Conservation (phyloP, 371 early-diverging fungal species). For the Mucor lusitanicus region DNA sequence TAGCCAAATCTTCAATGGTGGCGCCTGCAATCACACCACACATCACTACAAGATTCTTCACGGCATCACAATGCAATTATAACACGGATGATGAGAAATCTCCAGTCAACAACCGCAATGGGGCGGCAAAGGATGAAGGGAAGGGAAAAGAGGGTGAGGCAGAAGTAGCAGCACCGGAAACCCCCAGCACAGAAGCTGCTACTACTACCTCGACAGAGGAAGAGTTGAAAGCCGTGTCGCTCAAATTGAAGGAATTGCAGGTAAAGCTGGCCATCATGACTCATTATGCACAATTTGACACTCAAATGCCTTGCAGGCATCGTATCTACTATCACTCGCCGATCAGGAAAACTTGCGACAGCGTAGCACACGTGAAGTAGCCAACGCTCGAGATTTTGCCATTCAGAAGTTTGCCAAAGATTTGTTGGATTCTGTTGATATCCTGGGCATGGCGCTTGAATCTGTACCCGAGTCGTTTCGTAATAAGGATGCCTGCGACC, state of each 20-base stretch:
- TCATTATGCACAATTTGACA: too few relatives aligned
- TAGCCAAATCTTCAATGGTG: not conserved
- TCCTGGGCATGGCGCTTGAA: conserved; percentile 77
- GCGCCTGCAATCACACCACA: not conserved
- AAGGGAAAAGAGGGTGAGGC: not conserved
- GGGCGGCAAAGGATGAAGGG: not conserved
- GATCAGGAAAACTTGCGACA: conserved; percentile 89
- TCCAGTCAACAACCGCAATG: not conserved
- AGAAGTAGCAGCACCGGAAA: not conserved
- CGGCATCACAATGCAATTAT: not conserved
- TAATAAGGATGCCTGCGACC: conserved; percentile 7
- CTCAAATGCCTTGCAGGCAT: conserved; percentile 32
- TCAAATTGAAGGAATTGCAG: conserved; percentile 1
- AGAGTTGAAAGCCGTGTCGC: not conserved
- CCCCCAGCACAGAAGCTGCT: not conserved
- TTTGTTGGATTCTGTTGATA: conserved; percentile 83
- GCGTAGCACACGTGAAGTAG: conserved; percentile 77
- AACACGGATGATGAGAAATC: not conserved
- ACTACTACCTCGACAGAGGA: not conserved
- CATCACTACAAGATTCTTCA: not conserved
- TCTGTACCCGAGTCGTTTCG: conserved; percentile 54
- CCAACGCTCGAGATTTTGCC: conserved; percentile 71
- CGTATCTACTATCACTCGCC: conserved; percentile 82
- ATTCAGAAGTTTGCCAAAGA: conserved; percentile 94
- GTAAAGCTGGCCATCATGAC: not conserved